Base-by-base conservation (phyloP, 106 monocot species). In the Agapanthus africanus region DNA sequence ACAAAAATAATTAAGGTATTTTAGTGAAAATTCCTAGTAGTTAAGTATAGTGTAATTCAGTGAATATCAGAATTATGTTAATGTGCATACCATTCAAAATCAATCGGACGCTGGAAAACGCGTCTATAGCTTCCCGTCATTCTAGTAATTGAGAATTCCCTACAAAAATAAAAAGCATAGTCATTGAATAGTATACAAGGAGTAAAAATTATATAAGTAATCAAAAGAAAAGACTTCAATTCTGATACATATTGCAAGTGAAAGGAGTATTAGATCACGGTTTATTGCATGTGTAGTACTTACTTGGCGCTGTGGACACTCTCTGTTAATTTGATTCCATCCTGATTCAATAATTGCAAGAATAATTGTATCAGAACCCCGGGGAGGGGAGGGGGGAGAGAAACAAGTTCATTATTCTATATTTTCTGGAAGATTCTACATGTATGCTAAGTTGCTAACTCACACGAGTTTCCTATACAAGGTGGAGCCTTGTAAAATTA, bases 101-200 rank as follows among this genome's bases (percentile, higher is more conserved):
- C 83, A 66, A 79, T 71, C 40, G 94, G 94, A 26, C 82, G 74
- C 72, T 94, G 94, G 68, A 87, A 87, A 75, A 94, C 83, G 41
- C 76, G 73, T 56, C 94, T 76, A 31, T 90, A 94, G 59, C 72
- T 87, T 74, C 94, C 94, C 8, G 78, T 94, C 90, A 94, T 77
- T 67, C 34, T 83, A 19, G 79, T 85, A 77, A 94, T 90, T 41
- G 94, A 94, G 77, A 94, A 94, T 37, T 94, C 94, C 85, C 94
- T 94, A 32, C 25, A 63, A 56, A 37, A 59, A 70, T 37, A 14
- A 32, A 7, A 56, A 33, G 37, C 61, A 61, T n/a, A 26, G 54
- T 38, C 54, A 74, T 33, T 66, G 36, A 25, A 36, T 9, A 26
- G 35, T 42, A 68, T 27, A 68, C 30, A 71, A 26, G 38, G 28